Evolutionary conservation across 2,329 filamentous ascomycete species (phyloP), one percentile per base, ranked within the genome.

Genomic region (Teratosphaeria zuluensis): DNA sequence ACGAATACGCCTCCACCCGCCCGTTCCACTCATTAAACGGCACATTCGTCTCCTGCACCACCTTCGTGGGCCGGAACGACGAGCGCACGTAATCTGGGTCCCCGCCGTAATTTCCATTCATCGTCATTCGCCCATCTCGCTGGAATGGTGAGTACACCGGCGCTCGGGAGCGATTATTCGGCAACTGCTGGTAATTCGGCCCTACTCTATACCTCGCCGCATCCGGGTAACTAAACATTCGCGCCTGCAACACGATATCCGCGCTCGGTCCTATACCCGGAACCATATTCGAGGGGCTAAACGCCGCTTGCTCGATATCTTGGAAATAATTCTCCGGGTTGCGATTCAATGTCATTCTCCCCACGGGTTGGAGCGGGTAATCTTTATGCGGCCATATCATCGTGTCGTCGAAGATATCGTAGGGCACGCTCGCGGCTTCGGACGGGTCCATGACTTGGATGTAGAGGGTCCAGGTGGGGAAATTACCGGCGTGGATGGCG

Each of bases 241-340:
- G 80, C 38, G 80, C 79, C 68, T 86, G 83, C 5, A 86, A 77
- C 61, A 86, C 79, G 1, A 81, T 60, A 65, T 89, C 85, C 5
- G 83, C 81, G 0, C 81, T 82, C 0, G 83, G 80, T 56, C 81
- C 84, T 53, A 86, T 77, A 1, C 86, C 86, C 0, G 84, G 84
- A 0, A 87, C 82, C 69, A 88, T 74, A 60, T 81, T 84, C 0
- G 80, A 81, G 0, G 86, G 85, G 0, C 82, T 84, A 66, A 88
- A 89, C 0, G 83, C 82, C 0, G 82, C 80, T 72, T 88, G 84
- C 70, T 89, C 85, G 53, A 87, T 81, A 67, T 90, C 86, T 53
- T 66, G 32, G 46, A 88, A 87, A 75, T 87, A 88, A 72, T 89
- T 88, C 57, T 80, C 72, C 1, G 76, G 74, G 60, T 83, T 83